Evolutionary conservation across 202 grass and related monocot genomes (phyloP).

Genomic region (Carex arenaria): DNA sequence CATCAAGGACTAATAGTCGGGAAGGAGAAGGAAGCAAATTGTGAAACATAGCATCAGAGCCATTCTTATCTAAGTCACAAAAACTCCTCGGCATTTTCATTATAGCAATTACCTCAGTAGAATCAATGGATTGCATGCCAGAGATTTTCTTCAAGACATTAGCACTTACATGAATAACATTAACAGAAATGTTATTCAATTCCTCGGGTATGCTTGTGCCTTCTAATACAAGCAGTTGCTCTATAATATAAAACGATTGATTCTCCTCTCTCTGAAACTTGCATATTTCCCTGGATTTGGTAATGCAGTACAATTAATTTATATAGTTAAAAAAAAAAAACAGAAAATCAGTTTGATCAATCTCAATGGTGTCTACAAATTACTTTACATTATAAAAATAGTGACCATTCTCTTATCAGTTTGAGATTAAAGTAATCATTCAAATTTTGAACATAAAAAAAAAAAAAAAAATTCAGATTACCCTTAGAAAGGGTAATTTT

Average conservation of each 20-base stretch:
- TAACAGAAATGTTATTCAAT: slow-evolving; percentile 25
- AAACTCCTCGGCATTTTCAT: slow-evolving; percentile 73
- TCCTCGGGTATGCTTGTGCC: slow-evolving; percentile 32
- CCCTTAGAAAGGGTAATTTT: neutral
- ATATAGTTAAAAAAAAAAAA: neutral
- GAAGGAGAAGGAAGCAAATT: slow-evolving; percentile 43
- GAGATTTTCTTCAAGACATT: slow-evolving; percentile 86
- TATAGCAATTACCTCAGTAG: slow-evolving; percentile 71
- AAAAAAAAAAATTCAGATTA: neutral
- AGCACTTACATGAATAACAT: slow-evolving; percentile 46
- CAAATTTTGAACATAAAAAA: neutral
- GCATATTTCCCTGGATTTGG: slow-evolving; percentile 57
- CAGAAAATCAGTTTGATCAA: neutral
- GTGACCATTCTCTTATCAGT: neutral
- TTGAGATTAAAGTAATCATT: neutral
- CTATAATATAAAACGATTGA: slow-evolving; percentile 24
- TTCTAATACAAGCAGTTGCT: slow-evolving; percentile 62
- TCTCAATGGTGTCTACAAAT: neutral
- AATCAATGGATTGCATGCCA: slow-evolving; percentile 79
- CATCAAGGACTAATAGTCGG: slow-evolving; percentile 83
- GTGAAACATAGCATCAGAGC: slow-evolving; percentile 24
- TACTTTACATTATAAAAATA: neutral
- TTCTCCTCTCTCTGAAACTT: slow-evolving; percentile 28
- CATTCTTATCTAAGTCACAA: slow-evolving; percentile 29
- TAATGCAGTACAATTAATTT: neutral